Base-by-base conservation (phyloP, 768 basidiomycete genomes). In the Chalciporus pseudorubinellus region DNA sequence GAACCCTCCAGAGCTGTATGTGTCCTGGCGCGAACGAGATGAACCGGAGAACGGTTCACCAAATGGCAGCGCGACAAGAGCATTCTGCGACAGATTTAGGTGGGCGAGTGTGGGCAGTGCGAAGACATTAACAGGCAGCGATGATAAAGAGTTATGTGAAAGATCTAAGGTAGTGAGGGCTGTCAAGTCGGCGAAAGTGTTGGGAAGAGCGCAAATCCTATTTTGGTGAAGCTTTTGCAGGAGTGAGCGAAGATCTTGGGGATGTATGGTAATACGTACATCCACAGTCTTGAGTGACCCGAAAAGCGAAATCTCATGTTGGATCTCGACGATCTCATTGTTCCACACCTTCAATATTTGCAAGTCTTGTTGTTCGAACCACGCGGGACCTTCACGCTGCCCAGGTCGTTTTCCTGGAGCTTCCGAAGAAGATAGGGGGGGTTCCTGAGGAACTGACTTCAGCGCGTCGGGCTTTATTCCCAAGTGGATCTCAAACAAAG, bases 341-440 rank as follows among this genome's bases (percentile, higher is more conserved):
- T 83, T 86, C 80, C 85, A 86, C 14, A 83, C 83, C 63, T 90
- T 92, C 39, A 93, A 70, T 5, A 87, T 72, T 33, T 80, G 78
- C 19, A 93, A 70, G 67, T 93, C 90, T 62, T 87, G 85, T 1
- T 85, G 85, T 63, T 92, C 89, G 59, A 83, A 93, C 88, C 90
- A 90, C 1, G 86, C 75, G 12, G 86, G 82, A 19, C 61, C 58
- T 43, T 75, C 71, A 28, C 70, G 72, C 46, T 76, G 73, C 28
- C 71, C 73, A 9, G 72, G 67, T 39, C 73, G 73, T 50, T 71
- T 73, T n/a, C 64, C 66, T 13, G 68, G 56, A 9, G 63, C 55
- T 4, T 74, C 70, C 29, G 64, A 19, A 68, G 70, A 49, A 73
- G 74, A 56, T 34, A 77, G 68, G 9, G 76, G 70, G 4, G 85